Base-by-base conservation (phyloP, 768 basidiomycete species). In the Clitopilus passeckerianus region DNA sequence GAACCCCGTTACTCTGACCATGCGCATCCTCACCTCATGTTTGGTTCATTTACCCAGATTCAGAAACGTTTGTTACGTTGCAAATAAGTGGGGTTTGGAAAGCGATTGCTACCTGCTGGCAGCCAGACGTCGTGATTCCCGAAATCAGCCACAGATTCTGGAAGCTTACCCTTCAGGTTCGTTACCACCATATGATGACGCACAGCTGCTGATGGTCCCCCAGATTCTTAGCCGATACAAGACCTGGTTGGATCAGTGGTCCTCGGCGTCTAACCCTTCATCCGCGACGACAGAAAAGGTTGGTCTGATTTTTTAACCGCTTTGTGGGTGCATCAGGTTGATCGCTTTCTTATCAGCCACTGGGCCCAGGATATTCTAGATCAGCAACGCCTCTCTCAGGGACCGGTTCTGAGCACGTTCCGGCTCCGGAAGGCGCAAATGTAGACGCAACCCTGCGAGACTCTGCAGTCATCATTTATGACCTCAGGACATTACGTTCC, bases 151-250 rank as follows among this genome's bases (percentile, higher is more conserved):
- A 87, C 71, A 82, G 90, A 54, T 98, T 98, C 71, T 98, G 96
- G 97, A 85, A 82, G 66, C 74, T 98, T 59, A 91, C 89, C 6
- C 74, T 99, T 24, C 96, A 99, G 84, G 94, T 93, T 54, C 37
- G 77, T 64, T 60, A 20, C 44, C 20, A 41, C 54, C 34, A 54
- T 34, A 27, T 20, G 57, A 43, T 34, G 37, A 15, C 30, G 57
- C 59, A n/a, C 10, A 62, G 35, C 54, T 54, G 1, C 34, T 61
- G 24, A 56, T 46, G 24, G 33, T 52, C 41, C 30, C 8, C 34
- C 50, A 95, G 93, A 86, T 97, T 60, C 65, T 95, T 55, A 89
- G 86, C 64, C 81, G 94, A 57, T 94, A 92, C 68, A 83, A 75
- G 59, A 81, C 80, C 33, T 96, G 93, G 91, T 72, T 98, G n/a